phyloP scores from a whole-genome alignment of 345 rosid genomes.

The Dipteronia dyeriana region DNA sequence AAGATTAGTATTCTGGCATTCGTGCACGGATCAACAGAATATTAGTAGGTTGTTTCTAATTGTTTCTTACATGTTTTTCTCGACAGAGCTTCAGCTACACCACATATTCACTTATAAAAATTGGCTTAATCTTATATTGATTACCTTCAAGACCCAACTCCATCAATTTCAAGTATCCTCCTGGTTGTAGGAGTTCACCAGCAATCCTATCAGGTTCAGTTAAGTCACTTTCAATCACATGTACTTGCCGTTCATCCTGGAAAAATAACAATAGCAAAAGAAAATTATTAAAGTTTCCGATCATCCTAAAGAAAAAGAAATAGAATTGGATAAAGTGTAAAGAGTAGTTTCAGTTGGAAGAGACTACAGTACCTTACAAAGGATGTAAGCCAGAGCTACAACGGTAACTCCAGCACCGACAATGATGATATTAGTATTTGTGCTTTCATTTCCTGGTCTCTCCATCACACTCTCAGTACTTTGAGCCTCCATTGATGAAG shows the following conservation, averaged over 20 bases:
- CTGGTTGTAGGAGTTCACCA: constrained; percentile 19
- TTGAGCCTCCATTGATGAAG: background rate
- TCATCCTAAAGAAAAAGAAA: background rate
- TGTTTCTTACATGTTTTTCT: too few relatives aligned
- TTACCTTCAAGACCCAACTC: constrained; percentile 4
- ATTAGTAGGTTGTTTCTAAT: too few relatives aligned
- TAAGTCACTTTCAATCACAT: constrained; percentile 6
- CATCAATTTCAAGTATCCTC: constrained; percentile 4
- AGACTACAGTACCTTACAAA: background rate
- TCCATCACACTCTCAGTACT: background rate
- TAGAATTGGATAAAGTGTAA: background rate
- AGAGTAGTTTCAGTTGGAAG: background rate
- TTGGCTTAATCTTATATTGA: too few relatives aligned
- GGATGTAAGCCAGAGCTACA: constrained; percentile 11
- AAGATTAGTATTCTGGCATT: too few relatives aligned
- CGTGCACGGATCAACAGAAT: too few relatives aligned
- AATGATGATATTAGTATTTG: background rate
- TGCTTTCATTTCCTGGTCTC: background rate
- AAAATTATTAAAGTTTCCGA: too few relatives aligned
- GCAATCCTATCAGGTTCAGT: constrained; percentile 8
- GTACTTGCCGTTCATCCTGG: constrained; percentile 12
- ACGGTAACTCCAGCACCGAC: constrained; percentile 12
- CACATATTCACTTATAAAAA: too few relatives aligned
- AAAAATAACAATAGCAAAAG: background rate
- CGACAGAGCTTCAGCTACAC: too few relatives aligned